Percentiles rank a stretch among this genome's conserved stretches.
These are phyloP conservation scores for Populus euphratica DNA, from an alignment of 345 rosid genomes.

Conservation along the genomic window DNA sequence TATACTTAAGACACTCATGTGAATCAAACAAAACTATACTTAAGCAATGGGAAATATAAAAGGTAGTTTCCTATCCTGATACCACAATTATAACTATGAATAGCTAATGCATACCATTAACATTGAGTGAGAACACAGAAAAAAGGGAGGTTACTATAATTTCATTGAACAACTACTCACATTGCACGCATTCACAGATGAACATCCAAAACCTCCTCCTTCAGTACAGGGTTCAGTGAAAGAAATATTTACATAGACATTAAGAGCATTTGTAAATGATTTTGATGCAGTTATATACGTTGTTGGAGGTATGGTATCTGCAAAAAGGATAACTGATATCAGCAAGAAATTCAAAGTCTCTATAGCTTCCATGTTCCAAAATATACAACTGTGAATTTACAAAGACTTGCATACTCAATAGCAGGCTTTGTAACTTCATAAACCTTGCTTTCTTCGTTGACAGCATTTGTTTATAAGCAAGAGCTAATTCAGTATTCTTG, in stretches of 20 bases:
- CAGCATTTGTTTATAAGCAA: neutral
- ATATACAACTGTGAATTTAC: neutral
- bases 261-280: slow-evolving; percentile 69
- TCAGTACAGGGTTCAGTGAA: slow-evolving; percentile 71
- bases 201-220: slow-evolving; percentile 74
- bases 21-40: neutral
- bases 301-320: slow-evolving; percentile 83
- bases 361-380: neutral
- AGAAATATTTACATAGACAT: slow-evolving; percentile 66
- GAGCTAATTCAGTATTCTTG: neutral
- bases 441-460: neutral
- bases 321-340: slow-evolving; percentile 24
- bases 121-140: neutral
- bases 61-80: neutral
- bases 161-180: slow-evolving; percentile 66
- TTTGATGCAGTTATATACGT: slow-evolving; percentile 57
- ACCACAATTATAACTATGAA: neutral
- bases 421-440: neutral
- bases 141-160: slow-evolving; percentile 2
- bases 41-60: neutral
- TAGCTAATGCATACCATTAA: neutral
- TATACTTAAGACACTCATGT: neutral
- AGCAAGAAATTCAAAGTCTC: neutral
- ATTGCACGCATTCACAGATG: slow-evolving; percentile 72
- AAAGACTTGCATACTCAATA: neutral